Base-by-base conservation (phyloP, 352 stramenopile species). In the Phytophthora pinifolia region DNA sequence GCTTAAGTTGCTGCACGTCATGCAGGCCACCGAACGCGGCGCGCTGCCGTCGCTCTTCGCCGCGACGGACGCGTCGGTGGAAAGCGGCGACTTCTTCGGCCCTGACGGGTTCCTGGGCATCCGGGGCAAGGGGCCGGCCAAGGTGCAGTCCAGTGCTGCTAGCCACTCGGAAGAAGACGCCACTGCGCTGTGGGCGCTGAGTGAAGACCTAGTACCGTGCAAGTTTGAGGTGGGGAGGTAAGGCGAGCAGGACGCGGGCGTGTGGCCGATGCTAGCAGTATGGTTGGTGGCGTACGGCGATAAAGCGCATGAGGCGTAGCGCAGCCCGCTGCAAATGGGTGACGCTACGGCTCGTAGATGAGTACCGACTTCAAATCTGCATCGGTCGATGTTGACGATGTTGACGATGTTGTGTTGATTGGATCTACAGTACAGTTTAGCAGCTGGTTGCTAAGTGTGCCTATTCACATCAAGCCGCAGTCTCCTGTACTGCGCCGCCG, bases 21-120 rank as follows among this genome's bases (percentile, higher is more conserved):
- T 65, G 17, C 74, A 86, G 33, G 31, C 62, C 22, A 62, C 55
- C 15, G 59, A 60, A 31, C 54, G 46, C 4, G 67, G 62, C 4
- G 67, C 67, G 14, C 32, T 76, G 14, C 67, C 67, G 30, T 62
- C 59, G 15, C 54, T 76, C 41, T 68, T 71, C 29, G 67, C 67
- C 0, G 63, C 67, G 31, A 73, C 67, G 13, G 66, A 55, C 5
- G 48, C 38, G 8, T 43, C 36, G 7, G 67, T 74, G 14, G 8
- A 29, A 35, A 53, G 53, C 46, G 65, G 65, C 5, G 39, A 57
- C 12, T 68, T 50, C 48, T 65, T 68, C 22, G 65, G 61, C 2
- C 65, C 65, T 9, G 39, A 70, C 43, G 67, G 74, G 6, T 74
- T 81, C 18, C 29, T 53, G 32, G 57, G 32, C 12, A 45, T 66